Evolutionary conservation across 2,329 filamentous ascomycete genomes (phyloP), one percentile per base, ranked within the genome.

Genomic region (Colletotrichum sp.): DNA sequence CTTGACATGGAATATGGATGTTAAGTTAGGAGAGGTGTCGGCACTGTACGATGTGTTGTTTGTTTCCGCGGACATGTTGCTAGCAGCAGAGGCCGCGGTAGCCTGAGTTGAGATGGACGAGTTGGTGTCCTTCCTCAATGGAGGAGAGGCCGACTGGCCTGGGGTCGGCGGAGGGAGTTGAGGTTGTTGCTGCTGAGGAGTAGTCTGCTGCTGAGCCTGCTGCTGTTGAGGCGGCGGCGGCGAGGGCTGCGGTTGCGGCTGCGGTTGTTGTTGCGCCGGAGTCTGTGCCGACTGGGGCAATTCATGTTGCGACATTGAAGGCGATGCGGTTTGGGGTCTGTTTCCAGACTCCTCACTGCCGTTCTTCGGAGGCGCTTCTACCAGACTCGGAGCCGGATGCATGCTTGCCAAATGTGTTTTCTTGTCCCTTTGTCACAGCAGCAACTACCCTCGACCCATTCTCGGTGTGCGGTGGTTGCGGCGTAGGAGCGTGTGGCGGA

Each of bases 21-120:
- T 83, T 79, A 85, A 83, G 78, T 83, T 88, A 79, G 88, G 87
- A 81, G 90, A 90, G 80, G 88, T 88, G 79, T 90, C 87, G 82
- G 87, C 85, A 84, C 86, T 90, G 81, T 89, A 90, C 79, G 86
- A 86, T 80, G 87, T 88, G 80, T 87, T 86, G 79, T 83, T 86
- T 79, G 88, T 88, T 81, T 90, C 89, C 79, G 82, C 82, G 70
- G 87, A 87, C 78, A 83, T 78, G 15, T 83, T 81, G 69, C 84
- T 86, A 32, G 82, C 83, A 72, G 84, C 81, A 57, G 84, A 85
- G 48, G 81, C 79, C 81, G 85, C 85, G 75, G 89, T 89, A 79
- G 86, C 87, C 80, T 86, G 86, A 26, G 89, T 90, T 75, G 90
- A 89, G 76, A 87, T 88, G 70, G 89, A 91, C 74, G 89, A 90